Evolutionary conservation across 2,329 filamentous ascomycete species (phyloP), one percentile per base, ranked within the genome.

Genomic region (Diaporthe ampelina): DNA sequence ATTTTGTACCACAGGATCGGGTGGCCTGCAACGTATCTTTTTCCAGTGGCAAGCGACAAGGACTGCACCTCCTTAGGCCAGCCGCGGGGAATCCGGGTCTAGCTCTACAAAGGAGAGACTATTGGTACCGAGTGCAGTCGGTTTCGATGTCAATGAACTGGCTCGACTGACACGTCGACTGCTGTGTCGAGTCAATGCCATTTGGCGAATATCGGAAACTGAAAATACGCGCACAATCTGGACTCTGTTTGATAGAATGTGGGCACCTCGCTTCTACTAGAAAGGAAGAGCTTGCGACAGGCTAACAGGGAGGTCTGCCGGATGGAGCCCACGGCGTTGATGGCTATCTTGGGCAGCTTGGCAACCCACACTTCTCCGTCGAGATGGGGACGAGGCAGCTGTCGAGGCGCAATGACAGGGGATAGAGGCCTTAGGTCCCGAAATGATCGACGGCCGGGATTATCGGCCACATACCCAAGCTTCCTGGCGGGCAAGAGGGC

Each of bases 271-370:
- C 74, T 72, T 72, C 43, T 48, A 70, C 72, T 3, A 21, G 74
- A 77, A 63, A 10, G 76, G 76, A 57, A 76, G 70, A 72, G 75
- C 71, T 77, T 78, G 77, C 77, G 76, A 78, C 56, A 56, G n/a
- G 21, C 32, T 21, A 29, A 68, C 74, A 73, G 72, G 56, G 56
- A 63, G 63, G 68, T 71, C 21, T 48, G 40, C 59, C 37, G 8
- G 17, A 48, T 70, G 68, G 68, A 68, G 48, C 63, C n/a, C 45
- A 40, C 63, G 32, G 48, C 63, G 63, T 37, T 54, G 43, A 70
- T 58, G 32, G 43, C 73, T 67, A 48, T 63, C 58, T 68, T 69
- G 59, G 45, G 70, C n/a, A 56, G 45, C 61, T 73, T 65, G 48
- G 73, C 57, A 70, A 9, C 54, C 57, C 73, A 70, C 73, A 35